Conservation (phyloP, 495 filamentous ascomycete genomes). For the Entonaema liquescens region DNA sequence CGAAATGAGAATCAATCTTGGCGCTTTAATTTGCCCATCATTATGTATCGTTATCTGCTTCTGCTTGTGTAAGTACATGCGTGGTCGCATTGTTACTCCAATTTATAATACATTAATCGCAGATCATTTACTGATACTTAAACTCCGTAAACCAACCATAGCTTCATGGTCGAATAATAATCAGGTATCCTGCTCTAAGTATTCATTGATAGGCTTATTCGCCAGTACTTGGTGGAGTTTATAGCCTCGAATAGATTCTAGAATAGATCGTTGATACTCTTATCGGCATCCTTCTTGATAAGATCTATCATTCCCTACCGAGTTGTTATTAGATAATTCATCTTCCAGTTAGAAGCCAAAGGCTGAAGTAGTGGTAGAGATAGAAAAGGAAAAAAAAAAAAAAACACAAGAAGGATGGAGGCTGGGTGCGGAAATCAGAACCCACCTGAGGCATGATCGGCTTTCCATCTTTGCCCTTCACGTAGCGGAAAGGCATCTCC, state of each 20-base stretch:
- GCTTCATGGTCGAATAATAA: not conserved
- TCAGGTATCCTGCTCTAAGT: not conserved
- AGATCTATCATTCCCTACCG: constrained; percentile 89
- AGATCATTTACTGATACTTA: not conserved
- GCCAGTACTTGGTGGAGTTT: not conserved
- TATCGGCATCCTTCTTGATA: constrained; percentile 93
- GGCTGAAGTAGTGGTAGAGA: not conserved
- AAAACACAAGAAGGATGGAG: constrained; percentile 8
- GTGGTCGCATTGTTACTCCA: not conserved
- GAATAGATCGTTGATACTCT: constrained; percentile 86
- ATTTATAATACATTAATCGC: not conserved
- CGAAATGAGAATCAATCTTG: not conserved
- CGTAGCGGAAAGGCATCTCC: constrained; percentile 97
- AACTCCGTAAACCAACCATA: not conserved
- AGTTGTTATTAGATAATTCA: constrained; percentile 9
- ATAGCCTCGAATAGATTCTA: constrained; percentile 50
- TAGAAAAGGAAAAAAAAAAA: not conserved
- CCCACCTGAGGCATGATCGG: constrained; percentile 90
- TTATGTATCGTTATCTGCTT: not conserved
- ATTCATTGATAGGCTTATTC: not conserved
- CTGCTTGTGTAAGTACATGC: not conserved
- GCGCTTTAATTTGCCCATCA: not conserved
- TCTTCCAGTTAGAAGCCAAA: not conserved
- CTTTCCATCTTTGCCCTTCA: constrained; percentile 74
- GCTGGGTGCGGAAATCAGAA: not conserved